Base-by-base conservation (phyloP, 768 basidiomycete genomes). In the Trametopsis cervina region DNA sequence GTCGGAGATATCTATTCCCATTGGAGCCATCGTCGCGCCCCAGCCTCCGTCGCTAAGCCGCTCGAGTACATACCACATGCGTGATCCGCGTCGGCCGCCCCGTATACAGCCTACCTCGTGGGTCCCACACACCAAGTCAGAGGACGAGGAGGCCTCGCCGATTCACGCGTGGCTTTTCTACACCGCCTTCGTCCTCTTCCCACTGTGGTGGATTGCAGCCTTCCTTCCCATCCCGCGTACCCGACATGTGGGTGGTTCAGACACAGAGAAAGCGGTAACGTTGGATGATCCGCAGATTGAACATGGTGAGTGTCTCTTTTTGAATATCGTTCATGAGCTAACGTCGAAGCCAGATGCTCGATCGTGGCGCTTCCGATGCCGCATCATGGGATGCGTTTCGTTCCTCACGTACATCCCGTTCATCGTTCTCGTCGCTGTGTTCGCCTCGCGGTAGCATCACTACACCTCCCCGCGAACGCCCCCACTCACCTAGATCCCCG, bases 241-340 rank as follows among this genome's bases (percentile, higher is more conserved):
- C 21, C 70, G 87, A 58, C 69, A 70, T 33, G 71, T 84, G 17
- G 83, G 77, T 18, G 80, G 69, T 33, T 69, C 69, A 24, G 70
- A 66, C 47, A 62, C 66, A 40, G 85, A 87, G 66, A 87, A 86
- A 62, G 81, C 68, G 35, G 85, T 88, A 13, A 69, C 82, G 23
- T 67, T 88, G 41, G 85, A 88, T 57, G 85, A 89, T 63, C 86
- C 86, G 22, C 86, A 89, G 60, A 75, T 88, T 46, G 87, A 89
- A 59, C 74, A 76, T 59, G 81, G 87, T 88, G 83, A 67, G 29
- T 15, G 26, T 41, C 4, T 10, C 12, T 36, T 29, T 29, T 13
- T 44, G 13, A 17, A 39, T 26, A 33, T 49, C 25, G n/a, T n/a
- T n/a, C n/a, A n/a, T n/a, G n/a, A n/a, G n/a, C n/a, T n/a, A n/a